Percentiles rank a stretch among this genome's conserved stretches.
Evolutionary conservation across 1,139 yeast genomes (phyloP).

Genomic region (Wickerhamiella pararugosa): DNA sequence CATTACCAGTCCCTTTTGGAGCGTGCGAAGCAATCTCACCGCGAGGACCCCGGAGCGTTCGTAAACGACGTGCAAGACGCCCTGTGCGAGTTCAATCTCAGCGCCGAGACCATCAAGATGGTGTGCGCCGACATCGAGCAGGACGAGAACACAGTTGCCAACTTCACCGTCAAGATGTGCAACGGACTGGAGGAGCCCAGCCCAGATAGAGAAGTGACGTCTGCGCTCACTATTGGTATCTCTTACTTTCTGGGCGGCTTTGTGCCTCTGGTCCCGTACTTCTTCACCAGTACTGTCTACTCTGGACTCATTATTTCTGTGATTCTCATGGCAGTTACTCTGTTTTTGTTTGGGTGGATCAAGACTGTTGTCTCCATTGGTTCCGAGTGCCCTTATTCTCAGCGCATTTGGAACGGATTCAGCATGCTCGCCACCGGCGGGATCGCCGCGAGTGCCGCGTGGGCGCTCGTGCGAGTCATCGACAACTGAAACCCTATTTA

Average conservation of each 20-base stretch:
- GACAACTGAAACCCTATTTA: slow-evolving; percentile 24
- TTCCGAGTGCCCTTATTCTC: slow-evolving; percentile 45
- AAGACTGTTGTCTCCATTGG: slow-evolving; percentile 81
- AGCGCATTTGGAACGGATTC: slow-evolving; percentile 61
- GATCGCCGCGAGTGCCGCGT: slow-evolving; percentile 91
- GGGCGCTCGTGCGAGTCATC: slow-evolving; percentile 74
- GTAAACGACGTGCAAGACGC: slow-evolving; percentile 50
- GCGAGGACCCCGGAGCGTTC: slow-evolving; percentile 33
- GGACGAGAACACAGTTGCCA: slow-evolving; percentile 45
- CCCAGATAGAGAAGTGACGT: slow-evolving; percentile 58
- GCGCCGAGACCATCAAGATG: slow-evolving; percentile 42
- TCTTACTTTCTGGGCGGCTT: slow-evolving; percentile 70
- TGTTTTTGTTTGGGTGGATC: slow-evolving; percentile 73
- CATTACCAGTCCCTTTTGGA: slow-evolving; percentile 35
- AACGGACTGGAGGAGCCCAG: slow-evolving; percentile 72
- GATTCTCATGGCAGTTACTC: slow-evolving; percentile 67
- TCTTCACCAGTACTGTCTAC: slow-evolving; percentile 57
- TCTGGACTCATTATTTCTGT: slow-evolving; percentile 66
- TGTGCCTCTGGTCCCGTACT: slow-evolving; percentile 66
- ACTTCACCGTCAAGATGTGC: slow-evolving; percentile 58
- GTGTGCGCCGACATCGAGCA: slow-evolving; percentile 51
- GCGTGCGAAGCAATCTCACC: slow-evolving; percentile 44
- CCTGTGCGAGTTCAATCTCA: slow-evolving; percentile 43
- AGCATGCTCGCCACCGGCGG: slow-evolving; percentile 93
- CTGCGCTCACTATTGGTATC: slow-evolving; percentile 62